Percentiles rank a stretch among this genome's conserved stretches.
Conservation (phyloP, 306 rosid genomes). For the Quercus suber region DNA sequence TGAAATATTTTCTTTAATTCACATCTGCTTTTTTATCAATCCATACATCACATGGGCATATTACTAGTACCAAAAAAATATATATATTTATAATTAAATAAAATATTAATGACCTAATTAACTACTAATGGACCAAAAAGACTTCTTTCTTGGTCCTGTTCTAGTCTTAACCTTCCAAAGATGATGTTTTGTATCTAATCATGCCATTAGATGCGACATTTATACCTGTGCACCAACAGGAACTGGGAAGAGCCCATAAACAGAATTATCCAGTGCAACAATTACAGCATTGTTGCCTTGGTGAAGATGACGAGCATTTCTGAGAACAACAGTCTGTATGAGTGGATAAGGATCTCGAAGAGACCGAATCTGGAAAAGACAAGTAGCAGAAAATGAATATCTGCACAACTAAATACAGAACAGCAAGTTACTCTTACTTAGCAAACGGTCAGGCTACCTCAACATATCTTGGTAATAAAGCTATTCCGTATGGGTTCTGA, state of each 20-base stretch:
- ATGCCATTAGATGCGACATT: not conserved
- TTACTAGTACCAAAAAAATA: not conserved
- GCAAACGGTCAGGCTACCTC: slow-evolving; percentile 51
- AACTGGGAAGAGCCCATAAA: slow-evolving; percentile 89
- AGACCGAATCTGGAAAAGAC: slow-evolving; percentile 71
- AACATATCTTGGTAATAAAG: slow-evolving; percentile 78
- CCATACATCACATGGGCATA: no score
- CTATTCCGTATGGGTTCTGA: slow-evolving; percentile 87
- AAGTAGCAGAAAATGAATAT: slow-evolving; percentile 16
- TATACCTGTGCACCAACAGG: slow-evolving; percentile 98
- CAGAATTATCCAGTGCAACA: slow-evolving; percentile 78
- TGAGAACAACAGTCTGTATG: slow-evolving; percentile 89
- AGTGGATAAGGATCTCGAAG: slow-evolving; percentile 82
- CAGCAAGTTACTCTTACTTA: not conserved
- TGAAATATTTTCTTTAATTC: no score
- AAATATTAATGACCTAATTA: not conserved
- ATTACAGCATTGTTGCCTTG: slow-evolving; percentile 55
- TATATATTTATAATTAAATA: not conserved
- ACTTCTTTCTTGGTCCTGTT: not conserved
- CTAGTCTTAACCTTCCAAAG: not conserved
- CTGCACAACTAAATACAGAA: slow-evolving; percentile 7
- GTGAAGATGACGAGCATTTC: slow-evolving; percentile 71
- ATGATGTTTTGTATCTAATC: not conserved
- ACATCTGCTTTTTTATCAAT: no score
- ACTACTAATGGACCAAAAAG: not conserved